Conservation (phyloP, 441 rosid genomes). For the Raphanus hybrid region DNA sequence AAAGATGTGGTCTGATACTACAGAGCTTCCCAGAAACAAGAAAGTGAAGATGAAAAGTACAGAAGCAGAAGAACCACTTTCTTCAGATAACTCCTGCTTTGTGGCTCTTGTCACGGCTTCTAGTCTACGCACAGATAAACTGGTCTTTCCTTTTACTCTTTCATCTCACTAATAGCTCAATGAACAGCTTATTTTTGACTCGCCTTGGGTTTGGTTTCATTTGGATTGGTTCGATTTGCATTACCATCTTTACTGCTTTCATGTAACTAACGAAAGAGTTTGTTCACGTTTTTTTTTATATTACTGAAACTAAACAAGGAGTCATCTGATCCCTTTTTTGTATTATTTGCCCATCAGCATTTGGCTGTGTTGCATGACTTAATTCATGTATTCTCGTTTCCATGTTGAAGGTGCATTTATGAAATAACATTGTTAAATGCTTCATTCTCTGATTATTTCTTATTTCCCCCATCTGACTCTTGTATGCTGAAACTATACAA, state of each 20-base stretch:
- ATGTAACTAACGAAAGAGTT: neutral
- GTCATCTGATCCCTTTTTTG: too few relatives aligned
- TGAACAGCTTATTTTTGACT: neutral
- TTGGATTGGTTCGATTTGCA: neutral
- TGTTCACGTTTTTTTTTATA: neutral
- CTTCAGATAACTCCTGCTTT: neutral
- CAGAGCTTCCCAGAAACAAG: neutral
- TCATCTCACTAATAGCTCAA: neutral
- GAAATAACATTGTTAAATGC: neutral
- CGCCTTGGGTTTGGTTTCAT: neutral
- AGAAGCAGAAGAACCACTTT: neutral
- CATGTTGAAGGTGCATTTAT: neutral
- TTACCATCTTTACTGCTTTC: neutral
- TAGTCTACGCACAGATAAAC: constrained; percentile 3
- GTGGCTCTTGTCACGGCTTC: neutral
- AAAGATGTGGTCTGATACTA: neutral
- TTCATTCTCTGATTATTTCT: constrained; percentile 6
- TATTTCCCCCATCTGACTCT: neutral
- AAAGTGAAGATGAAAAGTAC: neutral
- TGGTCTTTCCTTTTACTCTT: neutral
- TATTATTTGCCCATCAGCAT: too few relatives aligned
- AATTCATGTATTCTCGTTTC: neutral
- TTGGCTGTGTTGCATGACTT: constrained; percentile 1
- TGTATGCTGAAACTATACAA: neutral
- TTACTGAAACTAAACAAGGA: neutral